These are phyloP conservation scores for Plasmodium coatneyi DNA, from an alignment of 169 alveolate species.

Conservation along the genomic window DNA sequence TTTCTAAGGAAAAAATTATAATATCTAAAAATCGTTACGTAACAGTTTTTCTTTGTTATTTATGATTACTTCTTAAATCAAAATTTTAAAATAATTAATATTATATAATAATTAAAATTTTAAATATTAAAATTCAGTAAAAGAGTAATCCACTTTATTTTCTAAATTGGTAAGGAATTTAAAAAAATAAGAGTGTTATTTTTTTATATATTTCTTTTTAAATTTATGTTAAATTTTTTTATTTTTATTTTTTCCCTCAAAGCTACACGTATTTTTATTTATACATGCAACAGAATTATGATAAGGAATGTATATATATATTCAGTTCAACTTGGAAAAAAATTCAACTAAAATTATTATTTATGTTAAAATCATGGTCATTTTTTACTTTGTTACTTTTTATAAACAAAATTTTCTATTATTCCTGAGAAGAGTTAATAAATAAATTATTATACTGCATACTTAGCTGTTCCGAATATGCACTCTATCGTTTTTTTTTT, in stretches of 20 bases:
- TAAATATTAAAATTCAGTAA: not conserved
- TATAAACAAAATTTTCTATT: not conserved
- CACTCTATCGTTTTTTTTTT: not conserved
- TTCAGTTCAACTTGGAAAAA: not conserved
- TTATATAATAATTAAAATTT: not conserved
- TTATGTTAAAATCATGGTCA: not conserved
- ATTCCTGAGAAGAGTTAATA: not conserved
- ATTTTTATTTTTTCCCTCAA: too few species aligned
- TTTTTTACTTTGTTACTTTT: too few species aligned
- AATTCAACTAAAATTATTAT: not conserved
- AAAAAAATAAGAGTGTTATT: not conserved
- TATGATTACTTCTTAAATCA: not conserved
- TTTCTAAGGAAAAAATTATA: slow-evolving; percentile 2
- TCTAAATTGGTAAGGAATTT: not conserved
- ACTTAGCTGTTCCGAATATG: not conserved
- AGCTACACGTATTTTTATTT: not conserved
- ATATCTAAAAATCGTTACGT: not conserved
- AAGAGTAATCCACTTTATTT: not conserved
- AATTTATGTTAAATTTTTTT: too few species aligned
- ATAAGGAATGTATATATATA: not conserved
- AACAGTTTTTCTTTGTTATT: not conserved
- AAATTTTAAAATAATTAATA: not conserved
- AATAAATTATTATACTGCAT: not conserved
- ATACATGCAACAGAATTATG: not conserved
- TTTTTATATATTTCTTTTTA: too few species aligned